Conservation (phyloP, 176 grass and related monocot genomes). For the Avena sativa region DNA sequence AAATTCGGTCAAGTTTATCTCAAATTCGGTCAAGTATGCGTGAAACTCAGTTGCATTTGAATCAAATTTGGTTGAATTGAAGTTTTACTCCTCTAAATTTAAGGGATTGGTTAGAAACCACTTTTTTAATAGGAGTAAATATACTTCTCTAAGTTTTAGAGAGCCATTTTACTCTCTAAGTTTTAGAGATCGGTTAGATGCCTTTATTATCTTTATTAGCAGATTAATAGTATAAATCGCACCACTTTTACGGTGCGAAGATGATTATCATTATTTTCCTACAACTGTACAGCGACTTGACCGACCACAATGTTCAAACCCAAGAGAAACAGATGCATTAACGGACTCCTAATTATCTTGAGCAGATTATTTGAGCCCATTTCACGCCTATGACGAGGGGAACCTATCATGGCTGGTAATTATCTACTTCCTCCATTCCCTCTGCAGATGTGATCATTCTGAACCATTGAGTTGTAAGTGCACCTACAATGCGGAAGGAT, state of each 20-base stretch:
- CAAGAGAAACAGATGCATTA: slow-evolving; percentile 8
- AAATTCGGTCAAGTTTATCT: too few relatives aligned
- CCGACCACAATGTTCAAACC: background rate
- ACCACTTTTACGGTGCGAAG: background rate
- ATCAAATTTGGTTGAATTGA: too few relatives aligned
- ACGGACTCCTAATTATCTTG: slow-evolving; percentile 14
- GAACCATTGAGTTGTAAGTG: background rate
- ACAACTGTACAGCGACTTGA: background rate
- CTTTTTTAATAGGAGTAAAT: too few relatives aligned
- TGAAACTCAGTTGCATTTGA: too few relatives aligned
- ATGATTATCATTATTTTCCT: background rate
- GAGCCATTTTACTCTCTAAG: too few relatives aligned
- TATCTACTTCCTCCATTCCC: background rate
- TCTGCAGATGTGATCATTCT: background rate
- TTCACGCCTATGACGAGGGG: slow-evolving; percentile 89
- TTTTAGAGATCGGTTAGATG: too few relatives aligned
- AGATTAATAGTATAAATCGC: background rate
- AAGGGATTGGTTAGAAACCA: too few relatives aligned
- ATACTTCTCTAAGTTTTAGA: too few relatives aligned
- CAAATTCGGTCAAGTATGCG: too few relatives aligned
- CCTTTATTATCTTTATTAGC: background rate
- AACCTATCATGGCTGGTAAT: slow-evolving; percentile 97
- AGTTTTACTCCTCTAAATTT: too few relatives aligned
- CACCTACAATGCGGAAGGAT: too few relatives aligned
- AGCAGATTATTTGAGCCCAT: slow-evolving; percentile 86